Base-by-base conservation (phyloP, 2,329 filamentous ascomycete genomes). In the Fusarium poae region DNA sequence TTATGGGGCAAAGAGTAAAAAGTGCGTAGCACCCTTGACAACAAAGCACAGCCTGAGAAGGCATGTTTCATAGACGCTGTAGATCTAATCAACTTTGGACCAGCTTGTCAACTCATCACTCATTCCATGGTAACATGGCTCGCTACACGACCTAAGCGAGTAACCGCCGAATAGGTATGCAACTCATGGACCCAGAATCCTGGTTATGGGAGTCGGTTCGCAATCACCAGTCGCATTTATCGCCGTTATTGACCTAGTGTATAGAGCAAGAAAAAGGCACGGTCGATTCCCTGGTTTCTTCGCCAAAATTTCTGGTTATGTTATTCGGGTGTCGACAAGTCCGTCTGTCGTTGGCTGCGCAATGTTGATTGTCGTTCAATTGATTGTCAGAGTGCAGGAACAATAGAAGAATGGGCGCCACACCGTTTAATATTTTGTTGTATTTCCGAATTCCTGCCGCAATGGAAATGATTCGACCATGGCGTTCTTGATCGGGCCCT, bases 391-490 rank as follows among this genome's bases (percentile, higher is more conserved):
- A 51, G 29, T 32, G 44, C 39, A 42, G 16, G 60, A 65, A 59
- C 40, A 59, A 59, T 48, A 30, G 39, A 59, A 65, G 10, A 40
- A 59, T 42, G 25, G 46, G 57, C 52, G 62, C 53, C 62, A 59
- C 53, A 53, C 53, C 53, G 62, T 52, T 65, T 59, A n/a, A 25
- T 30, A 29, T 43, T 11, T 34, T 23, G 13, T 23, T 20, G 16
- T 53, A 65, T 65, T 65, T 48, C 60, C 60, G 53, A 65, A 65
- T 59, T 59, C 51, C 40, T 57, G 13, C 16, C 12, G n/a, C 11
- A 15, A 48, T n/a, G 6, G 34, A n/a, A 48, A 53, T 16, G 25
- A 52, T 43, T 11, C 21, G 34, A 35, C 40, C 53, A 34, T 48
- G 45, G 34, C 62, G 37, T 59, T 48, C 42, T 25, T 25, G 21